Percentiles rank a stretch among this genome's conserved stretches.
phyloP scores from a whole-genome alignment of 257 asterid species.

The Cordia subcordata region DNA sequence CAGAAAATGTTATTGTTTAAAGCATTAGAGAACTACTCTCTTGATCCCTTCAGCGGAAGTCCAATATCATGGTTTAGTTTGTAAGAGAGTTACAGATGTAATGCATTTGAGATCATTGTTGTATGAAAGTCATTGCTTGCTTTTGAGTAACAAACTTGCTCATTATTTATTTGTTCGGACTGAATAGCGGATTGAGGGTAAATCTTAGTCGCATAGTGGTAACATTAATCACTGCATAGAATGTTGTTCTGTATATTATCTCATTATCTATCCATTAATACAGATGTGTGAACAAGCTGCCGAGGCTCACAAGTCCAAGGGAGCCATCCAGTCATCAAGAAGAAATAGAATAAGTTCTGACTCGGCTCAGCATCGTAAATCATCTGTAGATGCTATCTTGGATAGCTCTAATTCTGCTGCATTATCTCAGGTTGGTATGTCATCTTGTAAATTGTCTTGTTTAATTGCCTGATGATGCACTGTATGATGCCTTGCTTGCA shows the following conservation, averaged over 20 bases:
- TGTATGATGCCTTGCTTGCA: no score
- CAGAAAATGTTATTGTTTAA: no score
- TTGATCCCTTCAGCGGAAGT: no score
- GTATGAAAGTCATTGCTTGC: no score
- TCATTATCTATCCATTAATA: conserved; percentile 12
- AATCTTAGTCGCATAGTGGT: no score
- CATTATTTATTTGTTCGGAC: no score
- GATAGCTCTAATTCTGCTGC: conserved; percentile 45
- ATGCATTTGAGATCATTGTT: no score
- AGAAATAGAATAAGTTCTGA: conserved; percentile 62
- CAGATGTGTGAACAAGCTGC: conserved; percentile 99
- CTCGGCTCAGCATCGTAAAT: conserved; percentile 60
- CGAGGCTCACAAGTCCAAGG: conserved; percentile 97
- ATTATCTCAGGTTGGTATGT: conserved; percentile 51
- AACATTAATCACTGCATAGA: neutral
- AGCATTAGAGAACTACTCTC: no score
- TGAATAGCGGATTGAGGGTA: no score
- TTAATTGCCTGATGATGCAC: neutral
- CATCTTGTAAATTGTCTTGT: neutral
- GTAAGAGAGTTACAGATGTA: no score
- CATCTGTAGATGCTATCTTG: conserved; percentile 88
- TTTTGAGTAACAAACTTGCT: no score
- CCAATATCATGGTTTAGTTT: no score
- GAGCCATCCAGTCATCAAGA: conserved; percentile 69
- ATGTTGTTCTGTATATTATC: conserved; percentile 4